Base-by-base conservation (phyloP, 1,139 yeast species). In the Blastobotrys serpentis region DNA sequence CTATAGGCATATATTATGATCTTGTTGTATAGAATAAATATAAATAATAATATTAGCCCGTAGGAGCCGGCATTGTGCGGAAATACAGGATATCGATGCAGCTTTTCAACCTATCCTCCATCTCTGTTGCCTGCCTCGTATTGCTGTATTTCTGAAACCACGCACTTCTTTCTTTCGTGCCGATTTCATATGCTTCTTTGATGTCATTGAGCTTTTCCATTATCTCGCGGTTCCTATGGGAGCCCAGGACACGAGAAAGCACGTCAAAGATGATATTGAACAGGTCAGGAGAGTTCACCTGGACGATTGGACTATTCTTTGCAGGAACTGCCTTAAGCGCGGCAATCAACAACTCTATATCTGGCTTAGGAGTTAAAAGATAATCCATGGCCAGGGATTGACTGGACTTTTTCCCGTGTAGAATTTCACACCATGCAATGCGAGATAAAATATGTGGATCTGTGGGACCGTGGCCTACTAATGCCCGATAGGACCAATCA, bases 401-500 rank as follows among this genome's bases (percentile, higher is more conserved):
- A 10, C 6, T 11, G 19, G 7, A 11, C n/a, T n/a, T 10, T 19
- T 36, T 36, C n/a, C 40, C 40, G 7, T 36, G 40, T 4, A 36
- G 14, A 11, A 36, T 19, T 4, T 18, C 22, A 19, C 40, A 36
- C 40, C 40, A 36, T 17, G 25, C 40, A n/a, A 36, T 11, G 3
- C 40, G 40, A n/a, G 40, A 36, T 7, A 36, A 11, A 5, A 19
- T 36, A 13, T 36, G 40, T 5, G 40, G 40, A 14, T 36, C 40
- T 10, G 25, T 18, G 25, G 40, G 40, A n/a, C 40, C 40, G 13
- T 36, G 40, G 14, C 40, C 40, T 11, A 36, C n/a, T 4, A 36
- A 14, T 3, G 40, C 40, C 7, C 40, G 40, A 36, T 36, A 36
- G 16, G 40, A 36, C 40, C 40, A 36, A 18, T 36, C 40, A 13